Evolutionary conservation across 1,284 basidiomycete species (phyloP), one percentile per base, ranked within the genome.

Genomic region (Ustilago tritici): DNA sequence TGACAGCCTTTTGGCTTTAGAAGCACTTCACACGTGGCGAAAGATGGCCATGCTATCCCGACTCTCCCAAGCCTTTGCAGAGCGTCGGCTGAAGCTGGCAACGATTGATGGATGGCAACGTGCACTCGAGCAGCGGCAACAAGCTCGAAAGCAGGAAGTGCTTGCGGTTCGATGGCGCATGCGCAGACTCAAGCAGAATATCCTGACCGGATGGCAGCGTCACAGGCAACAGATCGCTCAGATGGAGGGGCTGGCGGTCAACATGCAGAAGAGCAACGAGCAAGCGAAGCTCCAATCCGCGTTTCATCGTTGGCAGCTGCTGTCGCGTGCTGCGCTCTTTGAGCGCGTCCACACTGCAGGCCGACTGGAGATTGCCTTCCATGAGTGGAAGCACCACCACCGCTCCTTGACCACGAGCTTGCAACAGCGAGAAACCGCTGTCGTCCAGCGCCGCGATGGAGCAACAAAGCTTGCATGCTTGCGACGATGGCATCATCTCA

Each of bases 141-240:
- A 40, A 6, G 59, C 31, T 2, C 52, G 61, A 31, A 71, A 70
- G 36, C 64, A 68, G 28, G 70, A 79, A 32, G 73, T 74, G 8
- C 41, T 81, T 11, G 75, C 80, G 4, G 46, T 55, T 6, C 67
- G 80, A 23, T 81, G 78, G 80, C 69, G 64, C 1, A 17, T 46
- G 15, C 63, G 80, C 8, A 35, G 67, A 12, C 14, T 64, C 32
- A 81, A 78, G 41, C 67, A 65, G 7, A 57, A 28, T 3, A 41
- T 62, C 0, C 46, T 76, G 34, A 32, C 35, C 1, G 1, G n/a
- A 7, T 81, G 79, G 79, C 23, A 17, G 11, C 46, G 12, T 6
- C 55, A 46, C 1, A 28, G 52, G 0, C 55, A 53, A 23, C 28
- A 34, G 7, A 10, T 68, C 10, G 8, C 5, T 14, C 36, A 12